Base-by-base conservation (phyloP, 2,329 filamentous ascomycete genomes). In the Cercospora canescens region DNA sequence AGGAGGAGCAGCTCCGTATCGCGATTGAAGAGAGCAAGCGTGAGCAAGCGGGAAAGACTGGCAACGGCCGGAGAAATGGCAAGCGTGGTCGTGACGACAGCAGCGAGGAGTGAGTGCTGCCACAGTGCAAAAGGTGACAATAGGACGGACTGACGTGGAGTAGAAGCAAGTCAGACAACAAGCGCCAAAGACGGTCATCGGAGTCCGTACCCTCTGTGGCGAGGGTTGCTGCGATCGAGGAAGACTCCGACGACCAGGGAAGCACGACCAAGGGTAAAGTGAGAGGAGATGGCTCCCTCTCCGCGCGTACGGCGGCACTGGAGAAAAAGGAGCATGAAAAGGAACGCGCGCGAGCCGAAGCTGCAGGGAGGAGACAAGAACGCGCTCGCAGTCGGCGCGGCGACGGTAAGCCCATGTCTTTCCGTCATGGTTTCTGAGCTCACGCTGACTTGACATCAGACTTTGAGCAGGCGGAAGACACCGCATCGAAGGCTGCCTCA, bases 21-120 rank as follows among this genome's bases (percentile, higher is more conserved):
- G 95, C 94, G 32, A 93, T 99, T 72, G 94, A 98, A 78, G 94
- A 96, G 68, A 99, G 95, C 82, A 97, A 94, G 80, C 90, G 92
- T 75, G 92, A 96, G 50, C 88, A 86, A 11, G 83, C 84, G 56
- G 79, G 82, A 12, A 82, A 84, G 35, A 76, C 90, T 37, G 84
- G 84, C 60, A 82, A 79, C 37, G 82, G 82, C 41, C 85, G 81
- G 60, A 86, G 91, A 70, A 88, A 91, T 75, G 85, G 88, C 26
- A 99, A 99, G 81, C 86, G 95, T 74, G 90, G 89, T 68, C 88
- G 94, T 68, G 96, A 95, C 74, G 93, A 95, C 67, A 97, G 93
- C 69, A 96, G 93, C 69, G 93, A 97, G 86, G 92, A 96, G 94
- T 98, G 85, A 80, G 93, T 88, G 45, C 58, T 21, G 30, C 48